These are phyloP conservation scores for Linaria vulgaris DNA, from an alignment of 257 asterid species.

Conservation along the genomic window DNA sequence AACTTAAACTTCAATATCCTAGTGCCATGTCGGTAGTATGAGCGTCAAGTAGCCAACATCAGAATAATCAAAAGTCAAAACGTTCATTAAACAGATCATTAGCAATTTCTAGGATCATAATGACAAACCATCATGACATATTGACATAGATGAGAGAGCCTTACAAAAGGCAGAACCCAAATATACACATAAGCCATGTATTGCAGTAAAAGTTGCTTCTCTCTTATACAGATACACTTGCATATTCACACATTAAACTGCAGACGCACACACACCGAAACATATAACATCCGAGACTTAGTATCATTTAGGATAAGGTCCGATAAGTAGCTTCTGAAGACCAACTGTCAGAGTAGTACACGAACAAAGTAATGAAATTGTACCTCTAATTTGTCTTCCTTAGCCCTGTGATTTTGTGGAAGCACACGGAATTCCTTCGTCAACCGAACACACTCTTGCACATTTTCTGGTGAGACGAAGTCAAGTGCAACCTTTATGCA, in stretches of 20 bases:
- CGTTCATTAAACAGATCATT: not conserved
- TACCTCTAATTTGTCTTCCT: conserved; percentile 91
- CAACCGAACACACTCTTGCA: conserved; percentile 65
- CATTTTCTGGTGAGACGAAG: conserved; percentile 90
- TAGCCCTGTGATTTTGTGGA: conserved; percentile 79
- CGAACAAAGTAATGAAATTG: conserved; percentile 2
- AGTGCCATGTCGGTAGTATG: not conserved
- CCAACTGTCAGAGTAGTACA: not conserved
- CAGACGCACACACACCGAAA: not conserved
- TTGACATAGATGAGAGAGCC: not conserved
- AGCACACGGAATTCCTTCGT: conserved; percentile 76
- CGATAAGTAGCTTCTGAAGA: conserved; percentile 3
- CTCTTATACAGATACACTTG: not conserved
- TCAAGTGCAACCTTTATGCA: conserved; percentile 90
- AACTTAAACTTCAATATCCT: not conserved
- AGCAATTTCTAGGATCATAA: not conserved
- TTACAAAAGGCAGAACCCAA: not conserved
- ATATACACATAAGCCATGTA: not conserved
- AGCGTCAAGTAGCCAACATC: not conserved
- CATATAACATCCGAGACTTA: not conserved
- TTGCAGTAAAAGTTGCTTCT: not conserved
- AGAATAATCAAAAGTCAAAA: not conserved
- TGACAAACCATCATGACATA: not conserved
- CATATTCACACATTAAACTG: not conserved
- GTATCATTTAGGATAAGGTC: conserved; percentile 3